Evolutionary conservation across 2,329 filamentous ascomycete genomes (phyloP), one percentile per base, ranked within the genome.

Genomic region (Calonectria hawksworthii): DNA sequence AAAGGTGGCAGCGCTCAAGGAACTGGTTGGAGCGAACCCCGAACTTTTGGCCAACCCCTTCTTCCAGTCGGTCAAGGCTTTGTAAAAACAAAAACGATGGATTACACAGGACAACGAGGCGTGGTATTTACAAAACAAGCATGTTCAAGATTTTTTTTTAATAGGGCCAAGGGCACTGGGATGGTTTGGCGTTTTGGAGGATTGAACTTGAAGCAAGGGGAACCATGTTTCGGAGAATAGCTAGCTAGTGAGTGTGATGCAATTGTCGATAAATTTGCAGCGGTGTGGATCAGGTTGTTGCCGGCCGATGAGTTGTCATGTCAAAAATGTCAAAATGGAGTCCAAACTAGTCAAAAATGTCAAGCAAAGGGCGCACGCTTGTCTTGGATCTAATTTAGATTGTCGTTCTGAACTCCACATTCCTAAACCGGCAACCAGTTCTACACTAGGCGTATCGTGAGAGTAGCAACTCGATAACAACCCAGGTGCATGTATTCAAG

Each of bases 1-100:
- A 83, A 96, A 97, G 88, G 91, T 96, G 10, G 88, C 90, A 76
- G 90, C 92, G 79, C 92, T 99, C 90, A 93, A 92, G 83, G 94
- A 96, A 80, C 85, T 99, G 80, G 95, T 99, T 4, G 90, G 90
- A 79, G 91, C 88, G 2, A 94, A 98, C 83, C 89, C 93, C 80
- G 92, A 91, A 82, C 79, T 94, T 74, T 81, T 90, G 59, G 88
- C 86, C 9, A 93, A 93, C 76, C 92, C 92, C 0, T 96, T 96
- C 82, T 96, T 96, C 82, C 89, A 93, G 79, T 91, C 90, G 11
- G 87, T 92, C 51, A 90, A 90, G 84, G 86, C 89, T 11, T 80
- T 92, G 80, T 91, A 82, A 85, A 30, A 72, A 36, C 34, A 52
- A 34, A 36, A 36, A 41, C 14, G 21, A 63, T 41, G 34, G 67